Percentiles rank a stretch among this genome's conserved stretches.
phyloP scores from a whole-genome alignment of 495 filamentous ascomycete species.

The Penicillium nucicola region DNA sequence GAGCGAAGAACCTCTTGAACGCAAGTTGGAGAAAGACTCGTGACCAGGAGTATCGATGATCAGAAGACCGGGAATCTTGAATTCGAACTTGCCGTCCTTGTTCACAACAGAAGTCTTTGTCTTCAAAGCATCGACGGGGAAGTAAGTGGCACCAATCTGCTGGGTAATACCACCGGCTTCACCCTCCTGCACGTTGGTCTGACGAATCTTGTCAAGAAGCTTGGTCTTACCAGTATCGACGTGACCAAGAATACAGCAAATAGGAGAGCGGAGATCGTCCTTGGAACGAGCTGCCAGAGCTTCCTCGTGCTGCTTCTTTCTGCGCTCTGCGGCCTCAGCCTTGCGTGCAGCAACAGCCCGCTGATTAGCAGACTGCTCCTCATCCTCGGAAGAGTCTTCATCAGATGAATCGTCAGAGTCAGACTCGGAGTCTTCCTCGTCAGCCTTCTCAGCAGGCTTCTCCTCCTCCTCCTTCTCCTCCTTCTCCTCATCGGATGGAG shows the following conservation, averaged over 20 bases:
- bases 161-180: constrained; percentile 99
- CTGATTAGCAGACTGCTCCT: constrained; percentile 64
- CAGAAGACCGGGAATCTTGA: constrained; percentile 95
- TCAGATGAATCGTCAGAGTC: constrained; percentile 51
- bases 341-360: constrained; percentile 71
- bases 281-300: constrained; percentile 88
- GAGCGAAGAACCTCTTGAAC: constrained; percentile 91
- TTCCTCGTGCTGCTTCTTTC: constrained; percentile 85
- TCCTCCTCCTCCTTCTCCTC: constrained; percentile 32
- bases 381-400: constrained; percentile 61
- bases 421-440: constrained; percentile 32
- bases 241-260: constrained; percentile 99
- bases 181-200: constrained; percentile 98
- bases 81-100: constrained; percentile 82
- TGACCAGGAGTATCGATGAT: constrained; percentile 99
- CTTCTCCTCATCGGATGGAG: constrained; percentile 65
- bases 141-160: constrained; percentile 99
- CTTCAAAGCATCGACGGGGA: constrained; percentile 89
- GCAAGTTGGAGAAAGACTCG: constrained; percentile 99
- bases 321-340: constrained; percentile 84
- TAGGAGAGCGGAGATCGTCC: constrained; percentile 93
- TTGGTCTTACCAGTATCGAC: constrained; percentile 99
- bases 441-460: constrained; percentile 27
- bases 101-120: constrained; percentile 94
- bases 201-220: constrained; percentile 95